Conservation (phyloP, 148 eudicot species). For the Drosera capensis region DNA sequence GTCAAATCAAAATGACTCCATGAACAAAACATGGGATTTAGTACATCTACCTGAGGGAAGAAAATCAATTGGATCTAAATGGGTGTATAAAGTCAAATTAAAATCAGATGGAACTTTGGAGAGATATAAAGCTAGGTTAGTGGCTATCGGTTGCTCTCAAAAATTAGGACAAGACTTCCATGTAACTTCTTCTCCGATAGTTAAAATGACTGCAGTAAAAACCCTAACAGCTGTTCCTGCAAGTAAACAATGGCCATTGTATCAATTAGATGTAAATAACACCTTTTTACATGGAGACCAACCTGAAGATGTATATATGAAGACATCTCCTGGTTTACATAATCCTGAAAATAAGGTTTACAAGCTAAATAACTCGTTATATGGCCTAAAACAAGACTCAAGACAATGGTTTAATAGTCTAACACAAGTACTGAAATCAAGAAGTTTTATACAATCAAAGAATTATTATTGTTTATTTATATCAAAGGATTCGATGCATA, state of each 20-base stretch:
- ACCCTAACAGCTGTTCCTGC: not conserved
- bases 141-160: constrained; percentile 4
- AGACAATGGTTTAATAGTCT: not conserved
- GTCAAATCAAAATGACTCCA: no score
- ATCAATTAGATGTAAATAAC: constrained; percentile 1
- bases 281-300: constrained; percentile 1
- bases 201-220: constrained; percentile 1
- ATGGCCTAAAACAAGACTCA: not conserved
- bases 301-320: not conserved
- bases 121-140: constrained; percentile 2
- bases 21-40: not conserved
- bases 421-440: not conserved
- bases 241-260: not conserved
- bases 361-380: not conserved
- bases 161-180: constrained; percentile 3
- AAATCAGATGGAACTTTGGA: constrained; percentile 2
- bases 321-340: not conserved
- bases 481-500: no score
- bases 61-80: not conserved
- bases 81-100: constrained; percentile 4
- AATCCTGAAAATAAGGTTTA: not conserved
- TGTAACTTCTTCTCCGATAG: not conserved
- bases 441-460: no score
- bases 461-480: no score
- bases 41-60: not conserved